Evolutionary conservation across 2,329 filamentous ascomycete genomes (phyloP), one percentile per base, ranked within the genome.

Genomic region (Aureobasidium musti): DNA sequence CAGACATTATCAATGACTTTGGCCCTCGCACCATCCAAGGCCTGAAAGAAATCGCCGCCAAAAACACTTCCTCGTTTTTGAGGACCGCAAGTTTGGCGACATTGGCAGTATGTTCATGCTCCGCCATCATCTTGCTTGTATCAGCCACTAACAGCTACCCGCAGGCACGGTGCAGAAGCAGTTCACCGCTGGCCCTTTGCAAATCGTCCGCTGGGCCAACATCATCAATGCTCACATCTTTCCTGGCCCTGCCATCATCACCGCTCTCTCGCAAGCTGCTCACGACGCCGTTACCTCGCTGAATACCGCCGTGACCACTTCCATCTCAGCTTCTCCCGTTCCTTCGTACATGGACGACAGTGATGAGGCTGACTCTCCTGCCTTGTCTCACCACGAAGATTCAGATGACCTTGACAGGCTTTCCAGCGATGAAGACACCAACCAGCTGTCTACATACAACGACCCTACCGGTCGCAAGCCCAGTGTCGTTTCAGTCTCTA

Each of bases 401-500:
- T 75, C 77, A 49, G 71, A 74, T 33, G 69, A 70, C 11, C 54
- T 50, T 72, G 76, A 68, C 67, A 71, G 61, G n/a, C 39, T 52
- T 14, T 67, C 68, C 26, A 67, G 65, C 17, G 69, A 65, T 66
- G 69, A 70, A 23, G 67, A 67, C 57, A 63, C 68, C 64, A 69
- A 67, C 45, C 65, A 70, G 35, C 49, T 67, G 35, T 66, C 45
- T 6, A 45, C 69, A 65, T 33, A 67, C 68, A 66, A 33, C 23
- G 80, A 83, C 57, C 72, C 74, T 68, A 82, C 83, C 67, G 85
- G 85, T 69, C 83, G 91, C 71, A 93, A 94, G 79, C 88, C 89
- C 67, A 92, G 89, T 77, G 91, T 93, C 69, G 90, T 93, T 63
- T 91, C 89, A 52, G 78, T 83, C 66, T 87, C 90, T 76, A 94